These are phyloP conservation scores for Cerioporus squamosus DNA, from an alignment of 1,284 basidiomycete genomes.

Conservation along the genomic window DNA sequence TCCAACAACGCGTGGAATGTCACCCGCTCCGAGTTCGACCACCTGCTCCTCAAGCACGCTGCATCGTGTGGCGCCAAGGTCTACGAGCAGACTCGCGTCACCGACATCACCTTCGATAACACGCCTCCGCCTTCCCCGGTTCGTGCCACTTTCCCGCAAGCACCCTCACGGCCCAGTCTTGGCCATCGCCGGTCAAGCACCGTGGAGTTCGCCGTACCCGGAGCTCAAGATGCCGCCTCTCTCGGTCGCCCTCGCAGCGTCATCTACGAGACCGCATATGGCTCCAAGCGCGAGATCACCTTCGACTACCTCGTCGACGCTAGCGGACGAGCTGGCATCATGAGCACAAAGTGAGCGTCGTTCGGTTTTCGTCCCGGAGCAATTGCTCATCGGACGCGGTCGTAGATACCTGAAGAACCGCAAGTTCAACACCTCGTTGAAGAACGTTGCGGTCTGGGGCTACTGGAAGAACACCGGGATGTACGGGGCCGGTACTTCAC, in stretches of 20 bases:
- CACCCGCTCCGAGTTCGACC: constrained; percentile 46
- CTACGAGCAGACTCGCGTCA: constrained; percentile 42
- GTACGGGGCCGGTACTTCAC: constrained; percentile 58
- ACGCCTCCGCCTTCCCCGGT: constrained; percentile 17
- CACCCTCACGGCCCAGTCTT: background rate
- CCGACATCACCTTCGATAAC: constrained; percentile 33
- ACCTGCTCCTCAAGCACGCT: constrained; percentile 44
- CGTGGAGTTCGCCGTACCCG: constrained; percentile 14
- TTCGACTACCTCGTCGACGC: constrained; percentile 76
- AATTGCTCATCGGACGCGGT: background rate
- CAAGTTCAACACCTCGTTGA: constrained; percentile 67
- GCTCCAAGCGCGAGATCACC: constrained; percentile 43
- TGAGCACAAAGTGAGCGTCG: constrained; percentile 50
- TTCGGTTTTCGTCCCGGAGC: background rate
- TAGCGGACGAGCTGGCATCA: constrained; percentile 66
- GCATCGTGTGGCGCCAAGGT: constrained; percentile 37
- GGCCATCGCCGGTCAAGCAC: constrained; percentile 3
- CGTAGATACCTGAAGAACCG: constrained; percentile 66
- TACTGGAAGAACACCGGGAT: constrained; percentile 64
- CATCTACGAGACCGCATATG: constrained; percentile 30
- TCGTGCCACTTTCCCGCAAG: background rate
- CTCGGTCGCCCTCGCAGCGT: constrained; percentile 33
- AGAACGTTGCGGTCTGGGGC: constrained; percentile 78
- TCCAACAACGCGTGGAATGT: constrained; percentile 46
- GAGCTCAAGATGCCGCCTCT: background rate